Percentiles rank a stretch among this genome's conserved stretches.
phyloP scores from a whole-genome alignment of 805 yeast species.

The Brettanomyces nanus region DNA sequence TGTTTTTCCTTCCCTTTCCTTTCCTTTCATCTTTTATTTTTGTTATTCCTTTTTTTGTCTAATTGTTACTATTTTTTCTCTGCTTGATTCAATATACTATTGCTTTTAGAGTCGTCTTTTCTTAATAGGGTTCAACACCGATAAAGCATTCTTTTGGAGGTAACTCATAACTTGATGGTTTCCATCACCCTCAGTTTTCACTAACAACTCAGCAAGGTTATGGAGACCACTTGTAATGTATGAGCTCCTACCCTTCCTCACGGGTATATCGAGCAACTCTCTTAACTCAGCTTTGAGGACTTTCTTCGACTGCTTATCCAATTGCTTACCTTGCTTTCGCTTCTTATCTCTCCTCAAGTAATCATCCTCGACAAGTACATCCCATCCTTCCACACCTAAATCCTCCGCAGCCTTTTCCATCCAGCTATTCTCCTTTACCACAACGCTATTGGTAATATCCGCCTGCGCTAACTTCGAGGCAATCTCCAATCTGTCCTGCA shows the following conservation, averaged over 20 bases:
- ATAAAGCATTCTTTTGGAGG: conserved; percentile 57
- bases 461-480: conserved; percentile 75
- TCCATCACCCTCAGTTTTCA: conserved; percentile 37
- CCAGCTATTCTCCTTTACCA: conserved; percentile 71
- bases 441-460: conserved; percentile 42
- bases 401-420: conserved; percentile 87
- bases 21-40: conserved; percentile 2
- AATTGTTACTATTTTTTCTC: background rate
- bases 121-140: conserved; percentile 36
- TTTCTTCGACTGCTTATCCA: conserved; percentile 42
- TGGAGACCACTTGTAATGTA: conserved; percentile 74
- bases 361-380: conserved; percentile 67
- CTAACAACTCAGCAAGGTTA: conserved; percentile 70
- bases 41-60: background rate
- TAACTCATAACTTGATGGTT: conserved; percentile 72
- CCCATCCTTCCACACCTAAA: conserved; percentile 66
- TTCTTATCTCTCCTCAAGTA: conserved; percentile 54
- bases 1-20: conserved; percentile 2
- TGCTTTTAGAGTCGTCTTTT: too few relatives aligned
- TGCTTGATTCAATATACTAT: too few relatives aligned
- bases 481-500: conserved; percentile 58
- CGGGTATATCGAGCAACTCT: conserved; percentile 41
- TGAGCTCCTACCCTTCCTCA: conserved; percentile 58
- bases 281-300: conserved; percentile 43
- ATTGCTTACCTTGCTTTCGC: conserved; percentile 42